These are phyloP conservation scores for Fusarium chuoi DNA, from an alignment of 2,329 filamentous ascomycete genomes.

Conservation along the genomic window DNA sequence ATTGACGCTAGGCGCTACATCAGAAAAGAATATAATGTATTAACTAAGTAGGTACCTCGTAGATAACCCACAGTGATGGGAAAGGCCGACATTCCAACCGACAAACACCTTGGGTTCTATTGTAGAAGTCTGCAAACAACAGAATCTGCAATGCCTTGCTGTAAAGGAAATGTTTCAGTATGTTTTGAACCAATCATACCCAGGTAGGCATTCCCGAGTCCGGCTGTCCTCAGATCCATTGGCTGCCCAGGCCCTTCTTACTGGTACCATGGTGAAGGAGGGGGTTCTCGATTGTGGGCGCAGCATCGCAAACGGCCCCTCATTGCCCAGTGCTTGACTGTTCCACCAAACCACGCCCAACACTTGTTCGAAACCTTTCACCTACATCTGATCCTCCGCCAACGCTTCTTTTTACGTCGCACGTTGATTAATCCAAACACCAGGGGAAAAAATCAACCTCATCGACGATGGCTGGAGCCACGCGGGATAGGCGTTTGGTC, in stretches of 20 bases:
- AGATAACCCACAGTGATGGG: background rate
- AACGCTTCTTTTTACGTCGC: background rate
- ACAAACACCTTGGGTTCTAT: background rate
- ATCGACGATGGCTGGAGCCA: constrained; percentile 53
- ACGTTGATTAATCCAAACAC: background rate
- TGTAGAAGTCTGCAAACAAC: background rate
- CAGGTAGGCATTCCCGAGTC: background rate
- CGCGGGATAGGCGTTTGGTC: constrained; percentile 66
- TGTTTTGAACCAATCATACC: constrained; percentile 16
- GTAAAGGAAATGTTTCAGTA: background rate
- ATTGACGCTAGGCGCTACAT: background rate
- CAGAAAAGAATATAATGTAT: background rate
- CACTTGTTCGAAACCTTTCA: constrained; percentile 21
- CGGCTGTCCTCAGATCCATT: constrained; percentile 11
- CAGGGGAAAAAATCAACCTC: constrained; percentile 1
- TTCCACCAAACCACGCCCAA: constrained; percentile 18
- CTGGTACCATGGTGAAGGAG: background rate
- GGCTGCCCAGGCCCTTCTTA: background rate
- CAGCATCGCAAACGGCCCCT: constrained; percentile 38
- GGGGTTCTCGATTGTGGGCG: constrained; percentile 18
- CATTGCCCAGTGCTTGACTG: constrained; percentile 17
- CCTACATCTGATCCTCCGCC: constrained; percentile 20
- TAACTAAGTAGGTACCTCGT: too few relatives aligned
- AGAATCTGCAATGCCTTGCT: background rate
- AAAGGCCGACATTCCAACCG: background rate